Conservation (phyloP, 352 stramenopile species). For the Phytophthora macrochlamydospora region DNA sequence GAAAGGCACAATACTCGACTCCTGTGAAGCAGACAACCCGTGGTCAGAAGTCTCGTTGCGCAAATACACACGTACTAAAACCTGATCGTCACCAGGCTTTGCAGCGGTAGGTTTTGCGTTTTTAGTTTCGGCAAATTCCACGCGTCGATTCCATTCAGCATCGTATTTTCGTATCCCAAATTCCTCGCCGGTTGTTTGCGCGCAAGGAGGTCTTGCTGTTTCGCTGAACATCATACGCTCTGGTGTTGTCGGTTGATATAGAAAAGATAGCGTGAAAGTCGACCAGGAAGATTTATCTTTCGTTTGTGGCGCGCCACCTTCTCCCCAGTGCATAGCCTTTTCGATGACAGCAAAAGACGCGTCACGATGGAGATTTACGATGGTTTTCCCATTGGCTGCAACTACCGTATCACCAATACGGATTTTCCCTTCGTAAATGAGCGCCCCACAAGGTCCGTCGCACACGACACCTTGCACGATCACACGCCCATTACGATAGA, state of each 20-base stretch:
- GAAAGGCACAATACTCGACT: conserved; percentile 87
- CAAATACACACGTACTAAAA: conserved; percentile 77
- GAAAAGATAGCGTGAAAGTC: conserved; percentile 73
- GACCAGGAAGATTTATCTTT: conserved; percentile 17
- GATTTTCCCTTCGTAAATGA: conserved; percentile 72
- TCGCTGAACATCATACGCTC: conserved; percentile 34
- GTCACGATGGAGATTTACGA: conserved; percentile 83
- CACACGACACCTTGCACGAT: conserved; percentile 79
- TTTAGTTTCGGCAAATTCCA: conserved; percentile 74
- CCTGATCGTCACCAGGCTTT: conserved; percentile 36
- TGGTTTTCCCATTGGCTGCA: conserved; percentile 77
- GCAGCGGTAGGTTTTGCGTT: conserved; percentile 25
- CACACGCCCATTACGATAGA: conserved; percentile 79
- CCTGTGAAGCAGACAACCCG: conserved; percentile 72
- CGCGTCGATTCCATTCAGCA: conserved; percentile 83
- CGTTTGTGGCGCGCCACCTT: conserved; percentile 18
- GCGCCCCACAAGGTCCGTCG: conserved; percentile 59
- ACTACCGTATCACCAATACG: conserved; percentile 81
- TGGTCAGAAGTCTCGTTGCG: conserved; percentile 80
- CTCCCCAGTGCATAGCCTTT: conserved; percentile 50
- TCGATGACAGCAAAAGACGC: conserved; percentile 81
- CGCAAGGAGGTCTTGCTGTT: conserved; percentile 31
- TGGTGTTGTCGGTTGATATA: conserved; percentile 55
- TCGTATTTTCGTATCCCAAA: conserved; percentile 51
- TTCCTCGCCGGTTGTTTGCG: conserved; percentile 29